Evolutionary conservation across 331 rosid species (phyloP).

Genomic region (Arachis monticola): DNA sequence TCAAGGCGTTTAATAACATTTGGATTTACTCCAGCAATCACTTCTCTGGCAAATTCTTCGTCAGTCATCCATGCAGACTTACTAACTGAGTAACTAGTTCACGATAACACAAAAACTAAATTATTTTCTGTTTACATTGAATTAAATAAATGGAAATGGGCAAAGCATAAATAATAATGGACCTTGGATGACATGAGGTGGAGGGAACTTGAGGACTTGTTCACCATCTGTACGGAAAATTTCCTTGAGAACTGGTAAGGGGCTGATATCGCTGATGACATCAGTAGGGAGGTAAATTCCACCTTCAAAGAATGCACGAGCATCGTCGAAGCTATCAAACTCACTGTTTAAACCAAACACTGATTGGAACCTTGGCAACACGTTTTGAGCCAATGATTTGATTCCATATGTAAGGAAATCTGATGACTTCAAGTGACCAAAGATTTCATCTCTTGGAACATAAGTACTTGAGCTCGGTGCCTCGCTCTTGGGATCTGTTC

Average conservation of each 20-base stretch:
- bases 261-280: conserved; percentile 44
- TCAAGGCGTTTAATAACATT: conserved; percentile 48
- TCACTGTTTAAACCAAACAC: too few relatives aligned
- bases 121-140: neutral
- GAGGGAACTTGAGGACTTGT: conserved; percentile 57
- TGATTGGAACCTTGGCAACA: too few relatives aligned
- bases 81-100: conserved; percentile 40
- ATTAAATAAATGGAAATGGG: too few relatives aligned
- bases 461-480: too few relatives aligned
- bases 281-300: conserved; percentile 62
- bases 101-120: neutral
- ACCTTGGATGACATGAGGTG: conserved; percentile 57
- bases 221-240: conserved; percentile 72
- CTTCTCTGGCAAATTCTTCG: conserved; percentile 77
- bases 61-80: conserved; percentile 73
- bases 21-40: conserved; percentile 70
- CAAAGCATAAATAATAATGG: too few relatives aligned
- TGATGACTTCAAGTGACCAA: too few relatives aligned
- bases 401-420: too few relatives aligned
- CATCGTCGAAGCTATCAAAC: conserved; percentile 51
- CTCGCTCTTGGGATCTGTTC: too few relatives aligned
- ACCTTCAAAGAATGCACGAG: conserved; percentile 59
- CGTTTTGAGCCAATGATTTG: too few relatives aligned
- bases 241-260: conserved; percentile 58
- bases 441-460: too few relatives aligned